Percentiles rank a stretch among this genome's conserved stretches.
Conservation (phyloP, 2,329 filamentous ascomycete genomes). For the Fusarium oligoseptatum region DNA sequence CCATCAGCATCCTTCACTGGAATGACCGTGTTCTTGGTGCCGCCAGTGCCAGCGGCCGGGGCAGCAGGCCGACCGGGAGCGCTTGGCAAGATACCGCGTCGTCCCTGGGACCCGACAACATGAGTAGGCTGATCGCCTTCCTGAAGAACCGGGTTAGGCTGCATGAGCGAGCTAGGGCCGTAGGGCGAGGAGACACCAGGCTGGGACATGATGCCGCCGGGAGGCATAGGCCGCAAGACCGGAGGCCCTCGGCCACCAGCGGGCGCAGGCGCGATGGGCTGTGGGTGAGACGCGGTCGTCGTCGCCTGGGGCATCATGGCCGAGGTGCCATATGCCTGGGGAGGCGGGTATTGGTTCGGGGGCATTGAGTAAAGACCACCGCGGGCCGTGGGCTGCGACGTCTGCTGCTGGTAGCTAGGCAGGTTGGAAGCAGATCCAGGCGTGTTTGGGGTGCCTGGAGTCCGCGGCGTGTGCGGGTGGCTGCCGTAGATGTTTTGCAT, state of each 20-base stretch:
- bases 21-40: constrained; percentile 84
- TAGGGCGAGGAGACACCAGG: constrained; percentile 71
- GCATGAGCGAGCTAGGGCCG: constrained; percentile 69
- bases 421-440: constrained; percentile 68
- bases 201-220: constrained; percentile 73
- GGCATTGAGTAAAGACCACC: constrained; percentile 68
- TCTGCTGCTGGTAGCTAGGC: constrained; percentile 67
- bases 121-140: constrained; percentile 81
- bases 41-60: constrained; percentile 75
- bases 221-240: constrained; percentile 77
- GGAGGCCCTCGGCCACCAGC: constrained; percentile 68
- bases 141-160: constrained; percentile 66
- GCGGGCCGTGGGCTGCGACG: constrained; percentile 61
- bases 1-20: constrained; percentile 96
- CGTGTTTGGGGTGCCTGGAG: constrained; percentile 73
- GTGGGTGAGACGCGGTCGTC: constrained; percentile 76
- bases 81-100: constrained; percentile 90
- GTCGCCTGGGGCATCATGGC: constrained; percentile 77
- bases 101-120: constrained; percentile 94
- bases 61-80: constrained; percentile 88
- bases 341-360: constrained; percentile 67
- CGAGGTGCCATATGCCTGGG: constrained; percentile 67
- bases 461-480: constrained; percentile 73
- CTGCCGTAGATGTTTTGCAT: constrained; percentile 66
- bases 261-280: constrained; percentile 82